Evolutionary conservation across 2,329 filamentous ascomycete species (phyloP), one percentile per base, ranked within the genome.

Genomic region (Colletotrichum australisinense): DNA sequence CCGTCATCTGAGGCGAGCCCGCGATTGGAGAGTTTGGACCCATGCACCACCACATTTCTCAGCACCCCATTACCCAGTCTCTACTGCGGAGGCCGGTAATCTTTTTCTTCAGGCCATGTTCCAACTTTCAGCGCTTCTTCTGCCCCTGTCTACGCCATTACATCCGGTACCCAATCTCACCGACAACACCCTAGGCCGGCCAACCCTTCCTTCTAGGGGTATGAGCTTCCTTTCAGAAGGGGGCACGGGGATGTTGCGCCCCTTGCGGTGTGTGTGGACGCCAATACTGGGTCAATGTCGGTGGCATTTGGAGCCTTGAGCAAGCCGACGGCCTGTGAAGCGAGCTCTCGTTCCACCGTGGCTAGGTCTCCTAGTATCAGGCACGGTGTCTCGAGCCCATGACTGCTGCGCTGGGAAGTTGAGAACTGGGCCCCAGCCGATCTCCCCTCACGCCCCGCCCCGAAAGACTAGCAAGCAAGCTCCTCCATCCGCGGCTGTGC

Each of bases 1-100:
- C 38, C 14, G 26, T 60, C 62, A n/a, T 8, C 22, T 30, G 60
- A 71, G 71, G 67, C 67, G 62, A 71, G 56, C 71, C 69, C 62
- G 71, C 60, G 71, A 73, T 73, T 73, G 71, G 71, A 62, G 59
- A 56, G 55, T 56, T 65, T 57, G 42, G 38, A 24, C 58, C 64
- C 5, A 28, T 22, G 35, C 58, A 53, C 49, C 30, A 64, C 62
- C 57, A 38, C 55, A 46, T 32, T 35, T 35, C 62, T 70, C 38
- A 69, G 22, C 49, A 55, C 38, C 63, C 63, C 35, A 69, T 16
- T 32, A 55, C 38, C 52, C 63, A 24, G 52, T 56, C 63, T 24
- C 22, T 22, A 12, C 32, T 35, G 11, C 32, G 32, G 32, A 22
- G 52, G 49, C 52, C 38, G 64, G 30, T 59, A 49, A 65, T 67